Evolutionary conservation across 768 basidiomycete species (phyloP).

Genomic region (Candolleomyces efflorescens): DNA sequence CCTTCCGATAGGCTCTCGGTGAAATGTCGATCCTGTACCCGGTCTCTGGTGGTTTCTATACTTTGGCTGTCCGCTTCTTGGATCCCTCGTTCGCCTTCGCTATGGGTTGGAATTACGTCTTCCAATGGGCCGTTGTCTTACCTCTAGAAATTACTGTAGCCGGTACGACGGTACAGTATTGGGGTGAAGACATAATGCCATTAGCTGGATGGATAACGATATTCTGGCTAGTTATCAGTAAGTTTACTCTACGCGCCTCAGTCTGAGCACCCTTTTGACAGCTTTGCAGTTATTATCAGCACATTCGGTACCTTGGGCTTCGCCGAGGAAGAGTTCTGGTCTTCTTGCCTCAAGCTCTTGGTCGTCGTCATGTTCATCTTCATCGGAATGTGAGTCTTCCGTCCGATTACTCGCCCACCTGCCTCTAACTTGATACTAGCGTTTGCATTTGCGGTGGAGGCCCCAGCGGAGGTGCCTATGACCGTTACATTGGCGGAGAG

Average conservation of each 20-base stretch:
- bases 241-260: conserved; percentile 21
- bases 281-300: conserved; percentile 28
- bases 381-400: conserved; percentile 1
- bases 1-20: conserved; percentile 34
- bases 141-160: conserved; percentile 45
- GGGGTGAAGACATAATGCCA: conserved; percentile 32
- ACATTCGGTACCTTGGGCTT: conserved; percentile 44
- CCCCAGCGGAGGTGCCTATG: conserved; percentile 30
- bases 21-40: conserved; percentile 48
- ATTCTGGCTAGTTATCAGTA: conserved; percentile 39
- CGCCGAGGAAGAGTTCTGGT: conserved; percentile 48
- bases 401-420: neutral
- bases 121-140: conserved; percentile 43
- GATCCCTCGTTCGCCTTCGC: conserved; percentile 45
- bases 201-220: conserved; percentile 44
- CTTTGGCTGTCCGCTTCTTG: conserved; percentile 40
- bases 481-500: conserved; percentile 32
- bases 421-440: conserved; percentile 33
- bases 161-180: conserved; percentile 40
- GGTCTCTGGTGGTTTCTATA: conserved; percentile 47
- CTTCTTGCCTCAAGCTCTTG: conserved; percentile 43
- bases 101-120: conserved; percentile 48
- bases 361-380: conserved; percentile 44
- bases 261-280: neutral
- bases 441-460: conserved; percentile 41